These are phyloP conservation scores for Trametes coccinea DNA, from an alignment of 768 basidiomycete species.

Conservation along the genomic window DNA sequence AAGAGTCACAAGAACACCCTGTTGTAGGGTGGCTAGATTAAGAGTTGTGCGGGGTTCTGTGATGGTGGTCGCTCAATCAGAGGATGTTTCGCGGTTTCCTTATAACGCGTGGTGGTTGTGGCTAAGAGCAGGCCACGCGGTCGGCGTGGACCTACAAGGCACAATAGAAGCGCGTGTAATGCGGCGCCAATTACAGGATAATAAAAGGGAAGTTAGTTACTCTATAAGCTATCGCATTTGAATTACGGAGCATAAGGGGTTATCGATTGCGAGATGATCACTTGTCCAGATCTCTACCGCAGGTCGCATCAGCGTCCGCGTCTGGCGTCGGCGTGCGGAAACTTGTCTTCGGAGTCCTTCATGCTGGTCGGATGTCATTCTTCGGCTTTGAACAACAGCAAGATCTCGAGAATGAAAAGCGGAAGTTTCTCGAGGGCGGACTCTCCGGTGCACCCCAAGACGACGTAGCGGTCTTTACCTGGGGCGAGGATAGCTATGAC, in stretches of 20 bases:
- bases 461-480: slow-evolving; percentile 88
- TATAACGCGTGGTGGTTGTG: slow-evolving; percentile 3
- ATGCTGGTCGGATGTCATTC: slow-evolving; percentile 61
- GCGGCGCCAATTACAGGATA: not conserved
- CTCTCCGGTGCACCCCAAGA: slow-evolving; percentile 46
- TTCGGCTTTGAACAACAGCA: slow-evolving; percentile 67
- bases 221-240: too few relatives aligned
- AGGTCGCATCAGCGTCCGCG: slow-evolving; percentile 9
- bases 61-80: not conserved
- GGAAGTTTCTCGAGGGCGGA: slow-evolving; percentile 50
- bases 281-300: slow-evolving; percentile 1
- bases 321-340: slow-evolving; percentile 7
- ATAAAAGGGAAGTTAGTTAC: not conserved
- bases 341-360: slow-evolving; percentile 14
- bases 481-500: slow-evolving; percentile 90
- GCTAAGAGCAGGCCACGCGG: slow-evolving; percentile 8
- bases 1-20: not conserved
- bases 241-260: slow-evolving; percentile 1
- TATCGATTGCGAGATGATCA: slow-evolving; percentile 12
- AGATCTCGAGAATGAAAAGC: slow-evolving; percentile 65
- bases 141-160: slow-evolving; percentile 9
- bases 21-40: too few relatives aligned
- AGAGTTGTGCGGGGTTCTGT: not conserved
- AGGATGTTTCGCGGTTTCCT: not conserved
- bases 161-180: slow-evolving; percentile 1